Evolutionary conservation across 2,329 filamentous ascomycete species (phyloP), one percentile per base, ranked within the genome.

Genomic region (Stagonosporopsis chrysanthemi): DNA sequence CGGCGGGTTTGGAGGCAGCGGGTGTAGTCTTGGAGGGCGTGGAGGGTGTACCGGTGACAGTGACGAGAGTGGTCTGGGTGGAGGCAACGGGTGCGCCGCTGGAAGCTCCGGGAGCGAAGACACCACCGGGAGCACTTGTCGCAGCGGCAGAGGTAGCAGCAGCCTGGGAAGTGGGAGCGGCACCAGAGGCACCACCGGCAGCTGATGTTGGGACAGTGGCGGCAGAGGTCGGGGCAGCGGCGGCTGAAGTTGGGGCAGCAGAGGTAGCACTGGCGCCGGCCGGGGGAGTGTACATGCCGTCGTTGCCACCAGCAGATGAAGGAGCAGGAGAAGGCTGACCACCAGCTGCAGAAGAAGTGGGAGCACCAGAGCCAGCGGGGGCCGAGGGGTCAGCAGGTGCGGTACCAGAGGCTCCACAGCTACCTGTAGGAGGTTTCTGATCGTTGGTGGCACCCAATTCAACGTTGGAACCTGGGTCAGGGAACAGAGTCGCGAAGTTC

Each of bases 401-500:
- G 14, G 61, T 39, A 8, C 67, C 70, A 50, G 58, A 42, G 2
- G 60, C 43, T 19, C 66, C 70, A 43, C 72, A 72, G 24, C 49
- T 41, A 12, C 69, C 70, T 24, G 48, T 66, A 3, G 71, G 67
- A 36, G 52, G 11, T 50, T 63, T 51, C 12, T 49, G 8, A 22
- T 70, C 70, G 40, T 58, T 58, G 26, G 58, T 57, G 14, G 40
- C 41, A 33, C 62, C 77, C 11, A 75, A 77, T 52, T 88, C 82
- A 4, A 86, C 79, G 2, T 81, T 83, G 0, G 78, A 56, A 48
- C 91, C 91, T 0, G 90, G 84, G 68, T 89, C 80, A 4, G 89
- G 88, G 78, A 88, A 93, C 24, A 31, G 29, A 19, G 19, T 19
- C 19, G 19, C 19, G 19, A 19, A 19, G 19, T 19, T 19, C 19